Base-by-base conservation (phyloP, 1,284 basidiomycete species). In the Microbotryum violaceum region DNA sequence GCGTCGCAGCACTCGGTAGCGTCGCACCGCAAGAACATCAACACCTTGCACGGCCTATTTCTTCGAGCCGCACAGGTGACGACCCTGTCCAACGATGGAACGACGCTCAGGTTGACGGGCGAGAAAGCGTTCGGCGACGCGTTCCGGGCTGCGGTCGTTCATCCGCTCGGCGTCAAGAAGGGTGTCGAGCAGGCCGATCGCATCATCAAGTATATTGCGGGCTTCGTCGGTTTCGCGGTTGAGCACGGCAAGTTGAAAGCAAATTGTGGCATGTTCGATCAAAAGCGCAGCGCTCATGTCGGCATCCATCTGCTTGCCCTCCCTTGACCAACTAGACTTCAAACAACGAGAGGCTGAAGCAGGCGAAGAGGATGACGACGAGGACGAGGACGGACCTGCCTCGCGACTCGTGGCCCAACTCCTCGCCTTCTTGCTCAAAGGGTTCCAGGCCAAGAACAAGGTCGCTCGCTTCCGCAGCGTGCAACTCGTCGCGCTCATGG, bases 401-500 rank as follows among this genome's bases (percentile, higher is more conserved):
- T 83, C 88, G 0, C 82, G 91, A 58, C 91, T 97, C 70, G 79
- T 87, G 1, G 76, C 82, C 14, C 82, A 84, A 52, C 77, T 96
- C 4, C 78, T 96, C 58, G 82, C 82, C 54, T 89, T 89, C 77
- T 80, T 96, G 27, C 78, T 93, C 57, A 82, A 83, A 63, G 92
- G 92, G 0, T 92, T 92, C 75, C 75, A 81, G 14, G 88, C 92
- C 4, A 97, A 94, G 76, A 88, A 93, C 79, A 97, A 94, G 79
- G 82, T 83, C 58, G 86, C 89, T 27, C 82, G 92, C 14, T 91
- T 86, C 71, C 83, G 92, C 21, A 86, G 85, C 63, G 82, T 89
- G 0, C 85, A 89, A 61, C 77, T 88, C 45, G 82, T 89, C n/a
- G 85, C 86, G 0, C 85, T 89, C 68, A 85, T 91, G 78, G 85